phyloP scores from a whole-genome alignment of 345 rosid genomes.

The Pugionium cornutum region DNA sequence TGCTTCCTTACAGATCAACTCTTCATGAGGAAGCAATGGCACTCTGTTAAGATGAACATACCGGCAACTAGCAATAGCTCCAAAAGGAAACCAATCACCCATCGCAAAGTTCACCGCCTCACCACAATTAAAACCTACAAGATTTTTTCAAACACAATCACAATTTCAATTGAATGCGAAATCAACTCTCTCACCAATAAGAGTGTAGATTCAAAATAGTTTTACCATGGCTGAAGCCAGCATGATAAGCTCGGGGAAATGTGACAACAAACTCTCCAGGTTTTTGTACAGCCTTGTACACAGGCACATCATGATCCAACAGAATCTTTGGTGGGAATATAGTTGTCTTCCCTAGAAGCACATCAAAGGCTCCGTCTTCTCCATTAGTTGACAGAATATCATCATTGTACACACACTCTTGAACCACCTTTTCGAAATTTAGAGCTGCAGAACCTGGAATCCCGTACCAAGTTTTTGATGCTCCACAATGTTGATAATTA shows the following conservation, averaged over 20 bases:
- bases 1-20: slow-evolving; percentile 94
- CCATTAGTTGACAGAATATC: slow-evolving; percentile 76
- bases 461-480: slow-evolving; percentile 99
- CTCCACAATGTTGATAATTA: slow-evolving; percentile 98
- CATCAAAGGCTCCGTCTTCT: slow-evolving; percentile 97
- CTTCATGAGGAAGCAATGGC: slow-evolving; percentile 98
- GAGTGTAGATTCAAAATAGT: neutral
- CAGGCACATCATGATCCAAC: slow-evolving; percentile 83
- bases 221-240: slow-evolving; percentile 98
- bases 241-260: slow-evolving; percentile 98
- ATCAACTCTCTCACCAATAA: slow-evolving; percentile 4
- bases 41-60: slow-evolving; percentile 87
- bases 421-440: slow-evolving; percentile 87
- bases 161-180: neutral
- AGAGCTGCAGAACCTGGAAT: slow-evolving; percentile 94
- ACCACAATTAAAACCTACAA: slow-evolving; percentile 93
- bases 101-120: slow-evolving; percentile 99
- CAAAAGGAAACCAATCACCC: slow-evolving; percentile 95
- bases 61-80: slow-evolving; percentile 90
- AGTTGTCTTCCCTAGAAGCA: slow-evolving; percentile 95
- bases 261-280: slow-evolving; percentile 95
- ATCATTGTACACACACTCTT: slow-evolving; percentile 72
- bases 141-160: slow-evolving; percentile 29
- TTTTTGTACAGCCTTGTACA: slow-evolving; percentile 93
- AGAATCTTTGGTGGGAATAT: slow-evolving; percentile 90